Evolutionary conservation across 2,329 filamentous ascomycete species (phyloP).

Genomic region (Alternaria sp.): DNA sequence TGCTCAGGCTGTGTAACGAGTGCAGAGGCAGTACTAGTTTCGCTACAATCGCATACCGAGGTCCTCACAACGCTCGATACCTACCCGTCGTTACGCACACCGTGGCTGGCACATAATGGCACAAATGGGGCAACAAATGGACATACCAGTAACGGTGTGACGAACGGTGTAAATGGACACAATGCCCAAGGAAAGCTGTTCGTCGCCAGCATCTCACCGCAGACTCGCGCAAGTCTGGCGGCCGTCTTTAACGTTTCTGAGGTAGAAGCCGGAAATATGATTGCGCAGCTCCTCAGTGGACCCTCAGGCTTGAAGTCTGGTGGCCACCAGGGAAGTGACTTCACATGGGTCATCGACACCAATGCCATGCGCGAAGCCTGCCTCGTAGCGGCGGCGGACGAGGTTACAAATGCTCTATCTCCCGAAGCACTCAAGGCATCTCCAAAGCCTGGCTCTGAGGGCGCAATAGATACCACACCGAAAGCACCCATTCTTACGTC

Average conservation of each 20-base stretch:
- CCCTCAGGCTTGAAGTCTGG: constrained; percentile 72
- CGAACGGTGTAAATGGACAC: constrained; percentile 27
- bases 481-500: constrained; percentile 79
- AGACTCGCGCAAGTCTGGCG: constrained; percentile 87
- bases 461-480: constrained; percentile 55
- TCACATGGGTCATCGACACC: constrained; percentile 90
- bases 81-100: constrained; percentile 54
- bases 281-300: constrained; percentile 79
- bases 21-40: constrained; percentile 95
- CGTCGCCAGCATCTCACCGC: constrained; percentile 90
- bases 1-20: constrained; percentile 98
- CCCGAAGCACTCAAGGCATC: constrained; percentile 33
- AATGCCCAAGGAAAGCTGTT: constrained; percentile 73
- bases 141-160: constrained; percentile 10
- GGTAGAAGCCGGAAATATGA: constrained; percentile 78
- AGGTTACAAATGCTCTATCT: constrained; percentile 52
- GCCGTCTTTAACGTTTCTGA: constrained; percentile 81
- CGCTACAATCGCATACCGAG: constrained; percentile 90
- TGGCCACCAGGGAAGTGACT: constrained; percentile 76
- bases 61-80: constrained; percentile 83
- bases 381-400: constrained; percentile 68
- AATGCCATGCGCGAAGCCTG: constrained; percentile 83
- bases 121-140: constrained; percentile 29
- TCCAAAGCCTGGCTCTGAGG: constrained; percentile 39
- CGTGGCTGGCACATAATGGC: constrained; percentile 42